Base-by-base conservation (phyloP, 306 rosid species). In the Rubus parviflorus region DNA sequence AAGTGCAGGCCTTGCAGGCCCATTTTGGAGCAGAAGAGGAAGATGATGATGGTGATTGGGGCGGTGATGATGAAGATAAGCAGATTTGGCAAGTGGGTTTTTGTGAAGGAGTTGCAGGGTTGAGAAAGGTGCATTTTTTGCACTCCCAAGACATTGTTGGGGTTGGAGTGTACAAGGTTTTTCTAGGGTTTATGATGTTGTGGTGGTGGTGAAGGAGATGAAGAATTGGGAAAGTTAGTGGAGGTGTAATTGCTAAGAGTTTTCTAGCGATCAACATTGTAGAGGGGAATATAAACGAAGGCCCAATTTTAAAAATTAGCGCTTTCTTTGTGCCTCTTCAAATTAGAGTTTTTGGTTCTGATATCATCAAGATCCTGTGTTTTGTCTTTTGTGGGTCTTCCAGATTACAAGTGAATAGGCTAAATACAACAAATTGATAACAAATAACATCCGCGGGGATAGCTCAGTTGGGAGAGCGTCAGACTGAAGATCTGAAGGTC, bases 1-100 rank as follows among this genome's bases (percentile, higher is more conserved):
- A 88, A 53, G 97, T 94, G 91, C 98, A 94, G 20, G 92, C 94
- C 77, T 85, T 94, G 91, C 97, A 92, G 5, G 97, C 76, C 98
- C 98, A 93, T 84, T 87, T 89, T 4, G 96, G 75, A 40, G 82
- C 42, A 20, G 83, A 67, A 1, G 89, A 49, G 37, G 92, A 81
- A 30, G 96, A 83, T n/a, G 97, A 81, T 12, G 53, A 19, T 11
- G 74, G 46, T 6, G 74, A 52, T 53, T 38, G 52, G 20, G 74
- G 45, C 0, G 89, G 47, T 2, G 88, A 45, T 0, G 90, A 52
- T 2, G 94, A 73, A 0, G 90, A 79, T 0, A 80, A 70, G 73
- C 98, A 94, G 81, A 89, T 86, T 89, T 86, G 79, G 82, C 98
- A 94, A 25, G 87, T n/a, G 66, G 86, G 72, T 25, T 64, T 80